Percentiles rank a stretch among this genome's conserved stretches.
These are phyloP conservation scores for Leccinum incarnatum DNA, from an alignment of 768 basidiomycete genomes.

Conservation along the genomic window DNA sequence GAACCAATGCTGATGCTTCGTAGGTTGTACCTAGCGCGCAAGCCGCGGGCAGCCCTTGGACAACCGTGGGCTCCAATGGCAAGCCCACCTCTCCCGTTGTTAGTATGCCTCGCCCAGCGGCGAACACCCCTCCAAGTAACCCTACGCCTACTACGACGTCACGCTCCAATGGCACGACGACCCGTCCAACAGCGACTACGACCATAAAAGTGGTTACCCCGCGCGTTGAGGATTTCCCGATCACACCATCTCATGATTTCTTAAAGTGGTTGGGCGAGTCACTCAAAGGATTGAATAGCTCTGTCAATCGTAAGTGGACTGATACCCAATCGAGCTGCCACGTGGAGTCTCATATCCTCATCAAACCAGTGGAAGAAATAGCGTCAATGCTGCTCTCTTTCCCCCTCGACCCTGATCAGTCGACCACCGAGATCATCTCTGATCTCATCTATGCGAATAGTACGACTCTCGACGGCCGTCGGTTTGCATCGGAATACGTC, in stretches of 20 bases:
- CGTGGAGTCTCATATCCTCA: slow-evolving; percentile 17
- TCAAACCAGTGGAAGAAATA: slow-evolving; percentile 83
- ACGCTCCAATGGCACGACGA: slow-evolving; percentile 39
- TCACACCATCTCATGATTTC: slow-evolving; percentile 84
- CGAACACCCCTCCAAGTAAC: slow-evolving; percentile 27
- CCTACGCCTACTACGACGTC: slow-evolving; percentile 32
- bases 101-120: slow-evolving; percentile 36
- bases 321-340: slow-evolving; percentile 1
- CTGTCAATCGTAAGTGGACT: slow-evolving; percentile 49
- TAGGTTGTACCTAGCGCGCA: slow-evolving; percentile 32
- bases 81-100: slow-evolving; percentile 42
- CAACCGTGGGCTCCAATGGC: slow-evolving; percentile 80
- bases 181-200: slow-evolving; percentile 38
- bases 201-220: slow-evolving; percentile 27
- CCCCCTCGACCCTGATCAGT: slow-evolving; percentile 82
- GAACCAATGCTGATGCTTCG: slow-evolving; percentile 4
- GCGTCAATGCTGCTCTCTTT: slow-evolving; percentile 94
- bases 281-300: slow-evolving; percentile 65
- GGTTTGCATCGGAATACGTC: slow-evolving; percentile 92
- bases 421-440: slow-evolving; percentile 87
- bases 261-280: slow-evolving; percentile 87
- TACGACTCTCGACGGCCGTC: slow-evolving; percentile 90
- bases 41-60: slow-evolving; percentile 66
- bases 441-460: slow-evolving; percentile 94
- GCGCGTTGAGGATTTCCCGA: slow-evolving; percentile 60